Conservation (phyloP, 345 rosid species). For the Clarkia xantiana region DNA sequence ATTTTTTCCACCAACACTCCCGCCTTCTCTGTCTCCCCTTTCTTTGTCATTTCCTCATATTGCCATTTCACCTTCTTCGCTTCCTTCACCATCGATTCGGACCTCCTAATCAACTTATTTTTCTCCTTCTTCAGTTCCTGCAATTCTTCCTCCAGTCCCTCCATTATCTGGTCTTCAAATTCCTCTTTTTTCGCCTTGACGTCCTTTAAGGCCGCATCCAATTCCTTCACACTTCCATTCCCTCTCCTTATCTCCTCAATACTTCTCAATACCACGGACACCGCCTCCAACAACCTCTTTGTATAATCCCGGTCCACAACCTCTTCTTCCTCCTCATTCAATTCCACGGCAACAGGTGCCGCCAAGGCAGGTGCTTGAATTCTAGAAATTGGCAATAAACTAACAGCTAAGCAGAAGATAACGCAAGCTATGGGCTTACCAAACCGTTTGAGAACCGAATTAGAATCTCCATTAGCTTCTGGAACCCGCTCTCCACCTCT, state of each 20-base stretch:
- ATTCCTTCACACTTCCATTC: constrained; percentile 24
- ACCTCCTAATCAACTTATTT: constrained; percentile 28
- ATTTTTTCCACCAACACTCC: constrained; percentile 32
- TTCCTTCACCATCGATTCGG: constrained; percentile 36
- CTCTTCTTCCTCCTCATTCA: constrained; percentile 14
- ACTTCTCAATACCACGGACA: constrained; percentile 36
- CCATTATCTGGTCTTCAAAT: constrained; percentile 53
- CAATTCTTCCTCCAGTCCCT: constrained; percentile 30
- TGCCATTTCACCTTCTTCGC: constrained; percentile 25
- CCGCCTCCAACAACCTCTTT: constrained; percentile 43
- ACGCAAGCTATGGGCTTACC: constrained; percentile 34
- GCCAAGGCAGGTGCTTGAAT: constrained; percentile 44
- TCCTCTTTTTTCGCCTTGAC: constrained; percentile 48
- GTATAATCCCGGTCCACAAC: constrained; percentile 38
- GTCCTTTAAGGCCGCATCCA: constrained; percentile 29
- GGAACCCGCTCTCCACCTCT: background rate
- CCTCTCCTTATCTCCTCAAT: constrained; percentile 49
- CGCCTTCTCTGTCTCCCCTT: constrained; percentile 17
- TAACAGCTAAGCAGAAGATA: constrained; percentile 49
- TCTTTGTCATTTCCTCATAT: constrained; percentile 15
- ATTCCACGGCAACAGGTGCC: constrained; percentile 26
- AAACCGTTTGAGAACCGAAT: constrained; percentile 15
- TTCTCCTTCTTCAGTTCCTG: constrained; percentile 37
- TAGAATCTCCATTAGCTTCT: constrained; percentile 5
- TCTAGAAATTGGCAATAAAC: constrained; percentile 33